Evolutionary conservation across 2,329 filamentous ascomycete species (phyloP).

Genomic region (Phoma sp.): DNA sequence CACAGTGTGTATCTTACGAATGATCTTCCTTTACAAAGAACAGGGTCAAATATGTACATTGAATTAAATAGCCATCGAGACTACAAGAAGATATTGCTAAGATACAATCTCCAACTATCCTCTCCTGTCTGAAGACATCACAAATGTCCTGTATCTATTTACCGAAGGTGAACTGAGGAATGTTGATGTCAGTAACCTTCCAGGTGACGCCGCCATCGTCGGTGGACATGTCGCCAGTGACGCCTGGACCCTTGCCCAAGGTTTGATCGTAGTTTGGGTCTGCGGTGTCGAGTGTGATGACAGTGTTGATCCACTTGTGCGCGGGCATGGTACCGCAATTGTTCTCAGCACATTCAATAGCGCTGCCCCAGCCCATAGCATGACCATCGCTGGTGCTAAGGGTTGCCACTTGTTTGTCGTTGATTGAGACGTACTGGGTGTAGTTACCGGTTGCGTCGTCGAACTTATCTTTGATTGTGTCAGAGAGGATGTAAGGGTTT

Average conservation of each 20-base stretch:
- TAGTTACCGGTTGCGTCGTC: constrained; percentile 52
- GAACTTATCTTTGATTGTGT: constrained; percentile 45
- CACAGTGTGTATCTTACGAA: no score
- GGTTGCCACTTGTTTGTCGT: constrained; percentile 50
- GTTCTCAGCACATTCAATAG: constrained; percentile 51
- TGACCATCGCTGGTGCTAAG: constrained; percentile 56
- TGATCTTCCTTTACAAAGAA: no score
- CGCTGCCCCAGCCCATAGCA: constrained; percentile 54
- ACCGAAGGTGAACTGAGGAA: constrained; percentile 31
- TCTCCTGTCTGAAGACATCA: neutral
- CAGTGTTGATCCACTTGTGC: constrained; percentile 53
- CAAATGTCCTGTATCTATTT: neutral
- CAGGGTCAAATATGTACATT: neutral
- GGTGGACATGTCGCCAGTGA: constrained; percentile 53
- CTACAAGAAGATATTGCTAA: neutral
- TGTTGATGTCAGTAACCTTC: constrained; percentile 51
- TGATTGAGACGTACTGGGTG: constrained; percentile 51
- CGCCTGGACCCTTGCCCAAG: constrained; percentile 47
- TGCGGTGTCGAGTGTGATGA: constrained; percentile 44
- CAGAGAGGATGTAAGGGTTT: neutral
- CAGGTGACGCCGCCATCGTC: constrained; percentile 54
- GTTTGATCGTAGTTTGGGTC: constrained; percentile 53
- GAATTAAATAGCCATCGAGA: neutral
- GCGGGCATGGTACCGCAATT: constrained; percentile 53
- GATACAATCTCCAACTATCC: neutral